Percentiles rank a stretch among this genome's conserved stretches.
phyloP scores from a whole-genome alignment of 176 grass and related monocot genomes.

The Bothriochloa decipiens region DNA sequence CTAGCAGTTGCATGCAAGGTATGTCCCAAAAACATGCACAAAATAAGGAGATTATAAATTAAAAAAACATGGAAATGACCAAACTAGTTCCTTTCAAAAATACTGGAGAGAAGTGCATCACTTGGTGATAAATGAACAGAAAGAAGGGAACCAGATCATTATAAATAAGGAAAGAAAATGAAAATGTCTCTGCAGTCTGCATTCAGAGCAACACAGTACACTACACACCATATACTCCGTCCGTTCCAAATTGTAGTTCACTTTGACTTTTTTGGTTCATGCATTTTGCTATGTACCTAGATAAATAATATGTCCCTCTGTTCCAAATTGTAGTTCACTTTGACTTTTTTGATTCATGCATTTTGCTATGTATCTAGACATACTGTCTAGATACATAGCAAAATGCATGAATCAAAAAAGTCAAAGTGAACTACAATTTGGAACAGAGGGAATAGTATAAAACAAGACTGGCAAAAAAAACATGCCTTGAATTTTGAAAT shows the following conservation, averaged over 20 bases:
- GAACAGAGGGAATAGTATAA: too few relatives aligned
- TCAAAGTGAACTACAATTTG: too few relatives aligned
- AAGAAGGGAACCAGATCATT: not conserved
- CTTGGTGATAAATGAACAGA: constrained; percentile 12
- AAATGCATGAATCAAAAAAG: too few relatives aligned
- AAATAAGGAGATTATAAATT: not conserved
- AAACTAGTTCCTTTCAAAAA: not conserved
- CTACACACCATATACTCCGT: not conserved
- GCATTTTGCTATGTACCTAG: too few relatives aligned
- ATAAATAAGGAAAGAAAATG: not conserved
- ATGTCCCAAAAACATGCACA: constrained; percentile 5
- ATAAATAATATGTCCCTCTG: too few relatives aligned
- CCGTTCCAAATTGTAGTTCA: too few relatives aligned
- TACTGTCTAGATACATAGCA: too few relatives aligned
- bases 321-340: too few relatives aligned
- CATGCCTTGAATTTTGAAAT: not conserved
- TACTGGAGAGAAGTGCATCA: not conserved
- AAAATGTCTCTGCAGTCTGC: constrained; percentile 4
- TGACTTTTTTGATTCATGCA: too few relatives aligned
- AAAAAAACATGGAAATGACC: not conserved
- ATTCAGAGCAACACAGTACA: not conserved
- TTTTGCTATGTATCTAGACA: too few relatives aligned
- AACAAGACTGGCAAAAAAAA: constrained; percentile 9
- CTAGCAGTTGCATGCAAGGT: constrained; percentile 4
- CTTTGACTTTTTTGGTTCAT: too few relatives aligned